Conservation (phyloP, 352 stramenopile species). For the Aphanomyces astaci region DNA sequence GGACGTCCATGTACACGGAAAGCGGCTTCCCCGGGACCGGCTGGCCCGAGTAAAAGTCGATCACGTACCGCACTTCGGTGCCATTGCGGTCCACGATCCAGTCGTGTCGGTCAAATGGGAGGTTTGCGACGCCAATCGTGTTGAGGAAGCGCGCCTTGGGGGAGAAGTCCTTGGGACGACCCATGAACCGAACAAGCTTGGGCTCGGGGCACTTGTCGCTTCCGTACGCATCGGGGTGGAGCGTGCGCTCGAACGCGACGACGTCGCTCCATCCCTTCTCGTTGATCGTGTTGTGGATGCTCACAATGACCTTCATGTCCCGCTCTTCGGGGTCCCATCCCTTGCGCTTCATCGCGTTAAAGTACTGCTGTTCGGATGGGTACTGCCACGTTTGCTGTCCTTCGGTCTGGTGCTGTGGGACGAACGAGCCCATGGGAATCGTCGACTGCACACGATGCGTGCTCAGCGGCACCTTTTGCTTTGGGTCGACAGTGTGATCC, state of each 20-base stretch:
- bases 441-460: slow-evolving; percentile 84
- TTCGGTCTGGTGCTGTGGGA: slow-evolving; percentile 49
- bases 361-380: slow-evolving; percentile 96
- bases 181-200: slow-evolving; percentile 92
- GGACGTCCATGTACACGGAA: slow-evolving; percentile 94
- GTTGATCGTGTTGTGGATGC: slow-evolving; percentile 97
- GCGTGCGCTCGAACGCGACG: slow-evolving; percentile 82
- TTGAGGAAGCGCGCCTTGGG: slow-evolving; percentile 92
- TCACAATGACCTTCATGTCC: slow-evolving; percentile 94
- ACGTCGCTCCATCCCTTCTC: slow-evolving; percentile 93
- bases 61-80: slow-evolving; percentile 94
- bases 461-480: slow-evolving; percentile 35
- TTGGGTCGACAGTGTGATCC: background rate
- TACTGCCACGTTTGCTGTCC: slow-evolving; percentile 90
- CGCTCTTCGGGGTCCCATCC: slow-evolving; percentile 86
- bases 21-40: slow-evolving; percentile 59
- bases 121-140: slow-evolving; percentile 61
- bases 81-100: slow-evolving; percentile 93
- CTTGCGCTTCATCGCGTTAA: slow-evolving; percentile 96
- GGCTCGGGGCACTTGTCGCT: slow-evolving; percentile 28
- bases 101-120: slow-evolving; percentile 97
- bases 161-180: slow-evolving; percentile 90
- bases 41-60: slow-evolving; percentile 99
- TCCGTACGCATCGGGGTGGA: slow-evolving; percentile 24
- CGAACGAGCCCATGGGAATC: slow-evolving; percentile 92